Conservation (phyloP, 768 basidiomycete genomes). For the Suillus brevipes region DNA sequence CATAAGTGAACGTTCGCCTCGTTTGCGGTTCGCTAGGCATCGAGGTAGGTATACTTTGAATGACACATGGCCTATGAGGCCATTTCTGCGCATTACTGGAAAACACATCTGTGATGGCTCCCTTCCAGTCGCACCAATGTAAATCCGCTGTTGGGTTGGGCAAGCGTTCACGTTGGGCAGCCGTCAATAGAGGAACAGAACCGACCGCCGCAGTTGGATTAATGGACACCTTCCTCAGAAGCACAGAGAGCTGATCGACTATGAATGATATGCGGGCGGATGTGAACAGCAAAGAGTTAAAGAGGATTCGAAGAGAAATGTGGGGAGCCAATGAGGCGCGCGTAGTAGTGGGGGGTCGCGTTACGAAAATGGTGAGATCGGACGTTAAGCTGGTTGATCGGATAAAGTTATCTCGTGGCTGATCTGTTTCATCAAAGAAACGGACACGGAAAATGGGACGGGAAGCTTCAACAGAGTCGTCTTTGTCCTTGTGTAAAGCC, state of each 20-base stretch:
- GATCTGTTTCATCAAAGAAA: conserved; percentile 93
- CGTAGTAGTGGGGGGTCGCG: conserved; percentile 64
- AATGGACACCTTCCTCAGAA: conserved; percentile 69
- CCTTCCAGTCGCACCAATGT: conserved; percentile 97
- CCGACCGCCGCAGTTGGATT: conserved; percentile 74
- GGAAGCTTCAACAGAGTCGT: conserved; percentile 50
- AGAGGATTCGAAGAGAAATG: conserved; percentile 80
- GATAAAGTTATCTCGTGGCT: conserved; percentile 71
- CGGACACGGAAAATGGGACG: conserved; percentile 86
- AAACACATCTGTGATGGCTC: conserved; percentile 95
- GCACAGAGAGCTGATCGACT: conserved; percentile 79
- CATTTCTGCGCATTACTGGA: conserved; percentile 77
- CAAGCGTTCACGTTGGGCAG: conserved; percentile 63
- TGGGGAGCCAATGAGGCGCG: conserved; percentile 71
- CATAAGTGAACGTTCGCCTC: conserved; percentile 70
- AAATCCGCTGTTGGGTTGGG: conserved; percentile 87
- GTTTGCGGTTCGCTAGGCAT: conserved; percentile 46
- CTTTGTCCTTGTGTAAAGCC: conserved; percentile 65
- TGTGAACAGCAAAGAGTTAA: conserved; percentile 94
- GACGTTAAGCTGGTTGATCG: conserved; percentile 80
- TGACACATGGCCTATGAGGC: conserved; percentile 85
- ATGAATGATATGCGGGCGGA: conserved; percentile 72
- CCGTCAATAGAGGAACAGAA: conserved; percentile 76
- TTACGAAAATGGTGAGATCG: conserved; percentile 92
- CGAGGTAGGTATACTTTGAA: conserved; percentile 64